Conservation (phyloP, 768 basidiomycete genomes). For the Daedaleopsis nitida region DNA sequence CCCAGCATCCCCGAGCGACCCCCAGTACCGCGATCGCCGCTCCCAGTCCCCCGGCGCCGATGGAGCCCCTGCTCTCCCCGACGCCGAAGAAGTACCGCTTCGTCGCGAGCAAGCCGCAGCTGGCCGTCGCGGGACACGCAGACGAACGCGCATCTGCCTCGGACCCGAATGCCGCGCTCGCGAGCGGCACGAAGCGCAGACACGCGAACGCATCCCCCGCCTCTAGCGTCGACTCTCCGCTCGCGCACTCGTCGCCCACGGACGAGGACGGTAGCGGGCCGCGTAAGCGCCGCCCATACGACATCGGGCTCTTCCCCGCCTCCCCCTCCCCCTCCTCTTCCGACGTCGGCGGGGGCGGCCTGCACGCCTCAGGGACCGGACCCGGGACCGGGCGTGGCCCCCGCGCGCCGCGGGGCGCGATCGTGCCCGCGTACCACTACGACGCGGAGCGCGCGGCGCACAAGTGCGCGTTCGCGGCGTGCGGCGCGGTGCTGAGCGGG, state of each 20-base stretch:
- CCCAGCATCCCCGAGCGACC: background rate
- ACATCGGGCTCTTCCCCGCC: slow-evolving; percentile 4
- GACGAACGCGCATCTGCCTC: background rate
- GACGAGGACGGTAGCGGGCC: background rate
- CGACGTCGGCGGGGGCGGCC: no score
- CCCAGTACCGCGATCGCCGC: background rate
- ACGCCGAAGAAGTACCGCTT: slow-evolving; percentile 14
- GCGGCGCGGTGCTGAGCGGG: slow-evolving; percentile 9
- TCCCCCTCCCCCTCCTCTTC: background rate
- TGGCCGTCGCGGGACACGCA: background rate
- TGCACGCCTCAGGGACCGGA: background rate
- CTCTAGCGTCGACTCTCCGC: slow-evolving; percentile 9
- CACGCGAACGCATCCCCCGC: slow-evolving; percentile 1
- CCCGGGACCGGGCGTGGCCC: background rate
- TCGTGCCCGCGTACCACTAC: slow-evolving; percentile 17
- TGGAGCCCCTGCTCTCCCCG: background rate
- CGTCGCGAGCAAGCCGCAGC: slow-evolving; percentile 11
- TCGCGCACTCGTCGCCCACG: background rate
- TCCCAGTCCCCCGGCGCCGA: no score
- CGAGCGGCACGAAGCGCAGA: slow-evolving; percentile 6
- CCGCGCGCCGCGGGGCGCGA: slow-evolving; percentile 5
- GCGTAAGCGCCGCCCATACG: slow-evolving; percentile 6
- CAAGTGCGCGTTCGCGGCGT: slow-evolving; percentile 11
- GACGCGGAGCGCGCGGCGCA: slow-evolving; percentile 8
- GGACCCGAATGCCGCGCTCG: background rate